Base-by-base conservation (phyloP, 2,329 filamentous ascomycete species). In the Calonectria multiphialidica region DNA sequence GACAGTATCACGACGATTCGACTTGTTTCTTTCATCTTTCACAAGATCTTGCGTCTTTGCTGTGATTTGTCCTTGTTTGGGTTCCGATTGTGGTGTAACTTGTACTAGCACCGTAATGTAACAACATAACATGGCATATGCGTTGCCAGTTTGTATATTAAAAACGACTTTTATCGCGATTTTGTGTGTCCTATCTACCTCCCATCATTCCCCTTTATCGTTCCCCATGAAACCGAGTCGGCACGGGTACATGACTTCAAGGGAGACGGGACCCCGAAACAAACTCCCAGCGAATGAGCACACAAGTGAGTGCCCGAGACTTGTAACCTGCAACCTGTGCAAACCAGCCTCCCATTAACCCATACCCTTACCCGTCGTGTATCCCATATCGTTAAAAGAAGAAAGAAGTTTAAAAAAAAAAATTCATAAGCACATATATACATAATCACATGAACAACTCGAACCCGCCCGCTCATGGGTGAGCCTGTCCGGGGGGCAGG, bases 401-500 rank as follows among this genome's bases (percentile, higher is more conserved):
- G 12, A 23, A 33, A 21, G 28, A 35, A 55, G n/a, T 9, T 8
- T 6, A 55, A 44, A 23, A 68, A 35, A 28, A 44, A 28, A 50
- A 61, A 37, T n/a, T 61, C 18, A 68, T 28, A 37, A 55, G 21
- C 21, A 61, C 35, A 55, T 59, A 66, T 42, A 62, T 18, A 53
- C 47, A 42, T 55, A 40, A 42, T 62, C 42, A 45, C 28, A 55
- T 53, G 66, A 61, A 53, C 61, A 65, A 63, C 63, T 62, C 12
- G 10, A 59, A 16, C n/a, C n/a, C n/a, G n/a, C n/a, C n/a, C n/a
- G 28, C 67, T 64, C 70, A 72, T 71, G 61, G 47, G 49, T 59
- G 65, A 49, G 49, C 66, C 61, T 68, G 68, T 44, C 71, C 66
- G 9, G 72, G 72, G 13, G 79, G 79, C n/a, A 81, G 72, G 18